These are phyloP conservation scores for Paramecium sexaurelia DNA, from an alignment of 73 alveolate species.

Conservation along the genomic window DNA sequence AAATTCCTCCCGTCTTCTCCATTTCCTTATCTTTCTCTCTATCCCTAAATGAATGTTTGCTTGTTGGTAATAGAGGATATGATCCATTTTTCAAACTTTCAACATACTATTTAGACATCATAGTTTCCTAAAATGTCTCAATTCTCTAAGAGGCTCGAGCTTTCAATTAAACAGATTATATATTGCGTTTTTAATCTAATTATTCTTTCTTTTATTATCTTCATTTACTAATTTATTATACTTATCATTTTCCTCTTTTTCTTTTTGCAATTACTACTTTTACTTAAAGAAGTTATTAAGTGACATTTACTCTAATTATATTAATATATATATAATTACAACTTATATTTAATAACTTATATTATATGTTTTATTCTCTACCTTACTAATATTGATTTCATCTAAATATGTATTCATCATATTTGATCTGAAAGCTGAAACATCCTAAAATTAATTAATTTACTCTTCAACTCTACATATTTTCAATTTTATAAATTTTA, in stretches of 20 bases:
- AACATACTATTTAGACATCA: slow-evolving; percentile 13
- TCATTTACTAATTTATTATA: not conserved
- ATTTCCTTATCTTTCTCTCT: slow-evolving; percentile 27
- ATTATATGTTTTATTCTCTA: not conserved
- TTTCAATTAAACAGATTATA: slow-evolving; percentile 40
- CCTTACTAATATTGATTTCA: not conserved
- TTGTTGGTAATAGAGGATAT: slow-evolving; percentile 14
- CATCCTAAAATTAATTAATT: too few relatives aligned
- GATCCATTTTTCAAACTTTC: not conserved
- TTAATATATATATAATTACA: not conserved
- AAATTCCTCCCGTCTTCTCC: slow-evolving; percentile 40
- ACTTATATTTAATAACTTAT: not conserved
- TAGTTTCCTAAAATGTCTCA: slow-evolving; percentile 3
- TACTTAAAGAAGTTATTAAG: slow-evolving; percentile 55
- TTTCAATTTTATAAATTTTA: too few relatives aligned
- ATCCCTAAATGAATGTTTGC: slow-evolving; percentile 45
- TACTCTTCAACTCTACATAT: too few relatives aligned
- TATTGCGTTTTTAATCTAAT: not conserved
- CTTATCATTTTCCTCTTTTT: slow-evolving; percentile 16
- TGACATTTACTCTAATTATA: slow-evolving; percentile 33
- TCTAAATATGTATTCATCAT: not conserved
- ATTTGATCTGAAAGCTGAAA: not conserved
- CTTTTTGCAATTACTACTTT: not conserved
- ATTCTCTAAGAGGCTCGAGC: not conserved
- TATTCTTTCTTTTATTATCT: not conserved